Base-by-base conservation (phyloP, 345 rosid genomes). In the Camelina neglecta region DNA sequence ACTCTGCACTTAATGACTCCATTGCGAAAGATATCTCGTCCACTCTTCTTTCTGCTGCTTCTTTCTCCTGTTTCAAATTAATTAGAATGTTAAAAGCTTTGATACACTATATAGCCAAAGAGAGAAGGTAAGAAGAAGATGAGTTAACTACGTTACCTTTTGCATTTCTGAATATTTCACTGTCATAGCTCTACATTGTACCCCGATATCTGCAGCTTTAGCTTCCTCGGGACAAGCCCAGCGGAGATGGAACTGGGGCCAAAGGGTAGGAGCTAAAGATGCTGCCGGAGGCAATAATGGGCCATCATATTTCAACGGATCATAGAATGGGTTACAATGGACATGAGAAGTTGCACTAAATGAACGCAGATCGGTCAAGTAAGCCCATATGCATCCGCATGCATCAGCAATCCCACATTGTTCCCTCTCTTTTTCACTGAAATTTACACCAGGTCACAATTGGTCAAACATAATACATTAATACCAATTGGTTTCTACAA, bases 211-310 rank as follows among this genome's bases (percentile, higher is more conserved):
- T 62, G 96, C 93, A 71, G 90, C 81, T 65, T 85, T 84, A 77
- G 93, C 92, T 84, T 92, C 99, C 3, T 82, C 67, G 10, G 94
- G 97, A 75, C 97, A 95, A 45, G 97, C 92, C 97, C 99, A 95
- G 38, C 99, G 90, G 48, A 95, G 97, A 83, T 92, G 97, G 85
- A 95, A 95, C 65, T 88, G 93, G 7, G 99, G 97, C 99, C 99
- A 95, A 60, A 95, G 79, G 8, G 96, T 89, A 53, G 99, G 99
- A 51, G 99, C 96, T 67, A 95, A 85, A 78, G 97, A 94, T 82
- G 99, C 99, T 16, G 99, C 99, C 2, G 99, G 97, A 70, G 97
- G 97, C 60, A 88, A 72, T 67, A 95, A 83, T 38, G 90, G 82
- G 41, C 84, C 85, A 21, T 82, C 66, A 65, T 89, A 87, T 81